These are phyloP conservation scores for Staphylotrichum tortipilum DNA, from an alignment of 495 filamentous ascomycete species.

Conservation along the genomic window DNA sequence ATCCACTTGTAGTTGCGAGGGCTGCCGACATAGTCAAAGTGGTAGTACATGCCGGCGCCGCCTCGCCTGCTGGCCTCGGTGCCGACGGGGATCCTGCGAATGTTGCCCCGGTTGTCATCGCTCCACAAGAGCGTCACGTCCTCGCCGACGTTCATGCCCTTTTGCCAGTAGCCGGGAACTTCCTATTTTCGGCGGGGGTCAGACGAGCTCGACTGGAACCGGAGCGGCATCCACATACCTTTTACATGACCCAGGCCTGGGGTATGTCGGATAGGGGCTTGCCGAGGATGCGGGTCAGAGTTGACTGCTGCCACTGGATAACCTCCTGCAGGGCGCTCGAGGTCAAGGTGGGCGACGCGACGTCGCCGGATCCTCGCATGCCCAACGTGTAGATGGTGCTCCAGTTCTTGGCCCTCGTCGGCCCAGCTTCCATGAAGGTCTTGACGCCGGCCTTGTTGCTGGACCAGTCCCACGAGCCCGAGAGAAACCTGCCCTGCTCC, in stretches of 20 bases:
- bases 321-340: conserved; percentile 43
- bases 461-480: conserved; percentile 50
- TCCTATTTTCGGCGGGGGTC: conserved; percentile 31
- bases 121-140: conserved; percentile 58
- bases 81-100: conserved; percentile 48
- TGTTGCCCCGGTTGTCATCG: conserved; percentile 60
- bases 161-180: conserved; percentile 54
- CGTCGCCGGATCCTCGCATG: conserved; percentile 58
- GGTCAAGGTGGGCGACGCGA: conserved; percentile 39
- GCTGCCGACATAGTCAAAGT: conserved; percentile 56
- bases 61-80: conserved; percentile 46
- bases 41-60: conserved; percentile 59
- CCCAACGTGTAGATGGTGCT: conserved; percentile 53
- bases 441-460: conserved; percentile 47
- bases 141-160: conserved; percentile 53
- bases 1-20: conserved; percentile 56
- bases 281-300: conserved; percentile 38
- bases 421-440: conserved; percentile 48
- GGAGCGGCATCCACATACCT: conserved; percentile 10
- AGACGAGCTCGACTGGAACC: not conserved
- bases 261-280: conserved; percentile 42
- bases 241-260: conserved; percentile 58
- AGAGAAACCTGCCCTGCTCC: conserved; percentile 45
- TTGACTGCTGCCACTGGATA: conserved; percentile 43
- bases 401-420: conserved; percentile 44